phyloP scores from a whole-genome alignment of 257 asterid genomes.

The Gynochthodes officinalis region DNA sequence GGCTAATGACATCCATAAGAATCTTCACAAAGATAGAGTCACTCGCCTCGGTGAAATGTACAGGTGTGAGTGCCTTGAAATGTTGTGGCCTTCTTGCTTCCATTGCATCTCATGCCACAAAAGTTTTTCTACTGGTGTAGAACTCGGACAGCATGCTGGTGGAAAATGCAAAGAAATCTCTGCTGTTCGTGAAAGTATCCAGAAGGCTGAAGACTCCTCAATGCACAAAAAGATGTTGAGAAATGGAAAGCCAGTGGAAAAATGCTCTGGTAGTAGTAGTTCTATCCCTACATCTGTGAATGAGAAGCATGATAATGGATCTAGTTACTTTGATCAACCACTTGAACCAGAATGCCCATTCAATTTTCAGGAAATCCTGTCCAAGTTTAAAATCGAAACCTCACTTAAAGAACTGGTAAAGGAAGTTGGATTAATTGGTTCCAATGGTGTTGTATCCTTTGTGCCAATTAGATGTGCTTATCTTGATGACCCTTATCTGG shows the following conservation, averaged over 20 bases:
- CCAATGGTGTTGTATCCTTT: constrained; percentile 56
- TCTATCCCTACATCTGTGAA: constrained; percentile 29
- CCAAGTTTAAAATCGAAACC: constrained; percentile 55
- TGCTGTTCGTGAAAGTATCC: constrained; percentile 38
- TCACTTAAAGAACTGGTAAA: constrained; percentile 68
- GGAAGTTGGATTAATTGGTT: constrained; percentile 61
- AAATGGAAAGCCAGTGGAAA: constrained; percentile 35
- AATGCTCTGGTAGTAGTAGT: constrained; percentile 24
- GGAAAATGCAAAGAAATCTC: constrained; percentile 46
- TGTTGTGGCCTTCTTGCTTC: constrained; percentile 58
- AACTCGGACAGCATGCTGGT: constrained; percentile 46
- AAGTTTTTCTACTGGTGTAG: constrained; percentile 52
- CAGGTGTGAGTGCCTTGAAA: constrained; percentile 85
- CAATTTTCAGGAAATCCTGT: constrained; percentile 68
- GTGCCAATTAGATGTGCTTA: constrained; percentile 34
- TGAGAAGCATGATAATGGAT: constrained; percentile 40
- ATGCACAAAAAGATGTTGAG: constrained; percentile 42
- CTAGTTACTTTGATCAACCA: constrained; percentile 29
- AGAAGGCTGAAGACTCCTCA: constrained; percentile 35
- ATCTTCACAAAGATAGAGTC: constrained; percentile 29
- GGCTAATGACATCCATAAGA: constrained; percentile 25
- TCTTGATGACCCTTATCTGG: constrained; percentile 46
- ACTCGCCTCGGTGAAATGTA: constrained; percentile 34
- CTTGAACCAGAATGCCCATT: constrained; percentile 51
- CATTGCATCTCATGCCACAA: constrained; percentile 79